Evolutionary conservation across 2,329 filamentous ascomycete genomes (phyloP).

Genomic region (Ascosphaera pollenicola): DNA sequence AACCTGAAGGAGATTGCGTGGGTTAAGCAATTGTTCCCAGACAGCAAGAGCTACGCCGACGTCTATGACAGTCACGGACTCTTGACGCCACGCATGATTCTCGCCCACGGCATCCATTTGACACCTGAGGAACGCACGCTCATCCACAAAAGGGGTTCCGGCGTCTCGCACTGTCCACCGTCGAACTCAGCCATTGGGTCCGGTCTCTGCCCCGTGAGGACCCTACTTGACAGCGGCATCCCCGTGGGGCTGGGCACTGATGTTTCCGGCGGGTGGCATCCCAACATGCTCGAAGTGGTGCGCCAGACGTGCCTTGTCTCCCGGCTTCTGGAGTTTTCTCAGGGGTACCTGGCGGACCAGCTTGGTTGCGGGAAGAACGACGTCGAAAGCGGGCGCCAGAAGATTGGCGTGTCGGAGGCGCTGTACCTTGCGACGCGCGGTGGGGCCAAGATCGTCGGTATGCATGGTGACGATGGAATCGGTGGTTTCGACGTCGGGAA

Average conservation of each 20-base stretch:
- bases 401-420: conserved; percentile 66
- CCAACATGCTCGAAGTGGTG: conserved; percentile 62
- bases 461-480: conserved; percentile 37
- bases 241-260: conserved; percentile 77
- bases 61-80: conserved; percentile 60
- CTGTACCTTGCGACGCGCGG: conserved; percentile 75
- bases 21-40: conserved; percentile 48
- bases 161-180: conserved; percentile 68
- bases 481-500: conserved; percentile 71
- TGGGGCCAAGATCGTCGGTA: conserved; percentile 59
- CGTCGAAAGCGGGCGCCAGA: conserved; percentile 25
- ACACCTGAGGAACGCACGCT: conserved; percentile 41
- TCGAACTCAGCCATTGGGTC: conserved; percentile 67
- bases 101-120: conserved; percentile 72
- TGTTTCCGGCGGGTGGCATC: conserved; percentile 67
- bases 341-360: background rate
- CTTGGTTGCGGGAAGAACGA: conserved; percentile 1
- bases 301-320: conserved; percentile 62
- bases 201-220: conserved; percentile 54
- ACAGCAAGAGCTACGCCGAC: conserved; percentile 39
- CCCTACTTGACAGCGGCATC: conserved; percentile 51
- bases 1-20: conserved; percentile 53
- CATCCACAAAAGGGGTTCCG: conserved; percentile 37
- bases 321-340: conserved; percentile 39
- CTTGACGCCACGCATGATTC: conserved; percentile 49